A percentile compares a stretch with the other conserved stretches of the same genome.
phyloP scores from a whole-genome alignment of 2,329 filamentous ascomycete species.

The Sporothrix luriei region DNA sequence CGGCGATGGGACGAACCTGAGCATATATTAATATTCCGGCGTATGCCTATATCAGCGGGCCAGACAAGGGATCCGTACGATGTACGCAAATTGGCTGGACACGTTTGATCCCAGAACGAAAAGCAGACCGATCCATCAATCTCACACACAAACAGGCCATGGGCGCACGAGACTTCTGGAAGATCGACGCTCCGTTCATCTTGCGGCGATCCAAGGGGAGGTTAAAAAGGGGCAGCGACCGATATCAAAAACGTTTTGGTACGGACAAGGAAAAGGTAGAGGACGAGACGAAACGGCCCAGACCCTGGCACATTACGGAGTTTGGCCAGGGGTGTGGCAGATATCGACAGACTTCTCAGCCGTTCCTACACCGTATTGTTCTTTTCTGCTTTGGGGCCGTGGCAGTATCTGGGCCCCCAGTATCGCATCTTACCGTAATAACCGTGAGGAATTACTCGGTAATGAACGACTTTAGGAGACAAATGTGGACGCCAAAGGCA shows the following conservation, averaged over 20 bases:
- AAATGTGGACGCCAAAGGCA: no score
- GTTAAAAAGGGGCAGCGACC: not conserved
- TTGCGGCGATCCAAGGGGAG: constrained; percentile 1
- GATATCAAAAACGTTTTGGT: constrained; percentile 18
- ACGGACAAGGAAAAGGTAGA: not conserved
- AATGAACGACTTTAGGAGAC: not conserved
- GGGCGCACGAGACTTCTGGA: constrained; percentile 7
- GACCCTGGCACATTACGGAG: constrained; percentile 18
- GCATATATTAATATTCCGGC: not conserved
- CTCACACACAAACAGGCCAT: constrained; percentile 8
- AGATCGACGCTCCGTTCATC: constrained; percentile 27
- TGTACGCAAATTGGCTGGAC: constrained; percentile 10
- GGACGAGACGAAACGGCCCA: constrained; percentile 22
- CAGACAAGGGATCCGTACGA: not conserved
- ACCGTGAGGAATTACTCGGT: not conserved
- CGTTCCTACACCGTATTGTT: no score
- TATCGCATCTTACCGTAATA: no score
- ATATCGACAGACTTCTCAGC: not conserved
- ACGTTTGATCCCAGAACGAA: constrained; percentile 18
- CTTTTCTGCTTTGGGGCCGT: not conserved
- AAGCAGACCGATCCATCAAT: constrained; percentile 1
- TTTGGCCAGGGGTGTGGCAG: not conserved
- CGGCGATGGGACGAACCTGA: not conserved
- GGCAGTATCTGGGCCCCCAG: no score
- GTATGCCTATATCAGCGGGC: not conserved